Evolutionary conservation across 768 basidiomycete genomes (phyloP).

Genomic region (Serendipita vermifera): DNA sequence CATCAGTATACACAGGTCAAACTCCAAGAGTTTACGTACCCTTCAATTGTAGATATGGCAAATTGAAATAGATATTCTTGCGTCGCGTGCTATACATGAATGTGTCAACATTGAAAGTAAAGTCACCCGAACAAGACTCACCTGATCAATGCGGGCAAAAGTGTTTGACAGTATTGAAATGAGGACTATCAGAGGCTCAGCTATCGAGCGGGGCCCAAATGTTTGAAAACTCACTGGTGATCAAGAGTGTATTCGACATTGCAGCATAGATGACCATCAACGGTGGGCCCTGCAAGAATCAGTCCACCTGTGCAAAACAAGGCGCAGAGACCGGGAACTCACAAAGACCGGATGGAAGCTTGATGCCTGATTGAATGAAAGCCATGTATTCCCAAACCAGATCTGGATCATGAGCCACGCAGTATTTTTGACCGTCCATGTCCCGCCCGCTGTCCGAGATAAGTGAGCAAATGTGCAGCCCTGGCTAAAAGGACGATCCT

Average conservation of each 20-base stretch:
- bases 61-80: constrained; percentile 79
- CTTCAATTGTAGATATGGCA: constrained; percentile 77
- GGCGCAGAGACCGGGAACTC: neutral
- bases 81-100: constrained; percentile 36
- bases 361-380: constrained; percentile 32
- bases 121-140: constrained; percentile 27
- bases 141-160: constrained; percentile 60
- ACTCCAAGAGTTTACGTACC: constrained; percentile 31
- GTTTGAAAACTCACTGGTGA: constrained; percentile 51
- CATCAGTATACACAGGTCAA: constrained; percentile 12
- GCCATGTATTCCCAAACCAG: constrained; percentile 17
- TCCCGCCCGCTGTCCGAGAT: constrained; percentile 21
- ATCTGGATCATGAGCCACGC: constrained; percentile 63
- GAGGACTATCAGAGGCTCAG: constrained; percentile 32
- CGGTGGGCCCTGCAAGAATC: constrained; percentile 35
- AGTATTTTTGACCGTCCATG: constrained; percentile 37
- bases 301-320: neutral
- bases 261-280: constrained; percentile 72
- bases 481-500: constrained; percentile 7
- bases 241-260: constrained; percentile 59
- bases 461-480: constrained; percentile 12
- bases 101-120: neutral
- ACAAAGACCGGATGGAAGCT: constrained; percentile 45
- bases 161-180: constrained; percentile 89
- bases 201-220: neutral